phyloP scores from a whole-genome alignment of 352 stramenopile genomes.

The Phytophthora capsici region DNA sequence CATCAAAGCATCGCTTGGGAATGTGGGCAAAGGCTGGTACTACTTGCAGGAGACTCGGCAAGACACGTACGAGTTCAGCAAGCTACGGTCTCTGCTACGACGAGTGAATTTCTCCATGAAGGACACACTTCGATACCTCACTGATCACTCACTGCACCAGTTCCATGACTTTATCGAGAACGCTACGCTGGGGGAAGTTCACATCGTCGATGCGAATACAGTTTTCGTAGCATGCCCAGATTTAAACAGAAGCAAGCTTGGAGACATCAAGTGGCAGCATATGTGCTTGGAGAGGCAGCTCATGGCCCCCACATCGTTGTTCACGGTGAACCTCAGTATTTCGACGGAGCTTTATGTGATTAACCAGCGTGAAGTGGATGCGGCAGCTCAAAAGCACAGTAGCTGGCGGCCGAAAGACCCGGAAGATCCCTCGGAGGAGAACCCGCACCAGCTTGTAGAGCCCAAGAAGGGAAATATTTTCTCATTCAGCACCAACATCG shows the following conservation, averaged over 20 bases:
- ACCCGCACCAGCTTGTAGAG: constrained; percentile 54
- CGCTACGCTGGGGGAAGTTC: constrained; percentile 56
- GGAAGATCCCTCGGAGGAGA: constrained; percentile 69
- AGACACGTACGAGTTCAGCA: constrained; percentile 91
- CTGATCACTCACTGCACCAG: constrained; percentile 70
- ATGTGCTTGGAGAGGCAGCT: constrained; percentile 77
- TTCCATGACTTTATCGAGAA: constrained; percentile 78
- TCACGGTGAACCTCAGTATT: constrained; percentile 75
- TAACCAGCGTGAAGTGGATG: constrained; percentile 79
- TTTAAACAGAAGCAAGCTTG: constrained; percentile 62
- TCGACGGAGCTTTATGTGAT: constrained; percentile 77
- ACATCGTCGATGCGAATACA: constrained; percentile 79
- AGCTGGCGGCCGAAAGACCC: constrained; percentile 74
- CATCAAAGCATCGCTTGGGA: constrained; percentile 73
- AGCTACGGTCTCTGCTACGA: constrained; percentile 73
- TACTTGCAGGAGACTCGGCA: constrained; percentile 84
- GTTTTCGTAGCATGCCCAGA: constrained; percentile 74
- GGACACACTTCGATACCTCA: constrained; percentile 79
- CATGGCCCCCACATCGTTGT: constrained; percentile 64
- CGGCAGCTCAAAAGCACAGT: constrained; percentile 48
- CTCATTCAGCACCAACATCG: constrained; percentile 70
- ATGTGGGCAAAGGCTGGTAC: constrained; percentile 88
- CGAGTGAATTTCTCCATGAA: constrained; percentile 88
- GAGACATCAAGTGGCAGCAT: constrained; percentile 83
- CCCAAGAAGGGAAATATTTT: constrained; percentile 61